Conservation (phyloP, 306 rosid genomes). For the Sophora flavescens region DNA sequence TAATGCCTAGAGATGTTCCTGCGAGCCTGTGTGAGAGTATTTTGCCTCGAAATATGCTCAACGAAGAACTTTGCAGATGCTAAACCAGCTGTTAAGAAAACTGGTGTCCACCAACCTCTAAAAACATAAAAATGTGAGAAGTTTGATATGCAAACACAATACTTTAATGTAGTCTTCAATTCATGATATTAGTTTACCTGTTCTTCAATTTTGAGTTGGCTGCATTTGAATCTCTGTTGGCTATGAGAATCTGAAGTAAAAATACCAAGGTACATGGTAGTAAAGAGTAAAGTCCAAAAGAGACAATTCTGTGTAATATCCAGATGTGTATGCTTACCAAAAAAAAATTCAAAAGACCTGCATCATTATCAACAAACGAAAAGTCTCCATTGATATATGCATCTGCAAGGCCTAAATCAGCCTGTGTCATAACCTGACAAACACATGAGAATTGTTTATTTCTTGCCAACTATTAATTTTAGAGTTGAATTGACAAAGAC, state of each 20-base stretch:
- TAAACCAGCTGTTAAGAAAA: constrained; percentile 74
- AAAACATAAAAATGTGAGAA: constrained; percentile 35
- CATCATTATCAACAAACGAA: constrained; percentile 77
- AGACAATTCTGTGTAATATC: constrained; percentile 9
- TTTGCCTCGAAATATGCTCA: constrained; percentile 77
- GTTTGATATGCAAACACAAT: constrained; percentile 8
- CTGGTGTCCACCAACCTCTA: constrained; percentile 98
- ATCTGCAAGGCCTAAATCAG: constrained; percentile 96
- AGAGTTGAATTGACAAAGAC: constrained; percentile 1
- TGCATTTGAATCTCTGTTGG: constrained; percentile 72
- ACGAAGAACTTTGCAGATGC: constrained; percentile 80
- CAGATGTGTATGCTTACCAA: constrained; percentile 53
- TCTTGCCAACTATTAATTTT: constrained; percentile 4
- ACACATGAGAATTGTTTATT: background rate
- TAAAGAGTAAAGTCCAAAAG: constrained; percentile 2
- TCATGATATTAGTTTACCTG: constrained; percentile 52
- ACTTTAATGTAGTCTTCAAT: background rate
- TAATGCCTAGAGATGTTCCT: constrained; percentile 92
- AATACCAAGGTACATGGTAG: constrained; percentile 20
- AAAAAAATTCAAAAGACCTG: constrained; percentile 73
- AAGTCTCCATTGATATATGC: constrained; percentile 83
- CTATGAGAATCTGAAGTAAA: constrained; percentile 78
- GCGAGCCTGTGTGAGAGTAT: constrained; percentile 89
- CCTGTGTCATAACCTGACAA: constrained; percentile 82
- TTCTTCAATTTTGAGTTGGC: constrained; percentile 58